Base-by-base conservation (phyloP, 1,284 basidiomycete genomes). In the Cutaneotrichosporon curvatum region DNA sequence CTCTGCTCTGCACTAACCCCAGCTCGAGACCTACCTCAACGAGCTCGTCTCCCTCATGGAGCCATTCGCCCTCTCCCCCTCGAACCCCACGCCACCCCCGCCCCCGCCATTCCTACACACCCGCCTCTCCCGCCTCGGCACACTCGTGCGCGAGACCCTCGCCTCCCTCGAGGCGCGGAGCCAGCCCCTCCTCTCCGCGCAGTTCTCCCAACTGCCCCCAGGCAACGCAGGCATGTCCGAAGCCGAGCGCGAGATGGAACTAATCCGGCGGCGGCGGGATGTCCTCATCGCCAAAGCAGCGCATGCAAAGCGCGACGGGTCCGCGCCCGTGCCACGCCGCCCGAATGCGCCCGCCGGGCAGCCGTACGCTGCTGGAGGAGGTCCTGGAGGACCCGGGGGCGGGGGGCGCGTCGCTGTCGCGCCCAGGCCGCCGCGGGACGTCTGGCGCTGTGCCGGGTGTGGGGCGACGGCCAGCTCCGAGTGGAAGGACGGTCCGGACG, bases 181-280 rank as follows among this genome's bases (percentile, higher is more conserved):
- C 15, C 55, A 63, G 40, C 43, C 57, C 0, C 33, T 20, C 8
- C 60, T 65, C 14, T 39, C 48, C 18, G 40, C 52, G 1, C 42
- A 40, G 1, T 60, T 63, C 48, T 31, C 43, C 20, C 44, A 33
- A 4, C 23, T 46, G 3, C 48, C 58, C 0, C 51, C 57, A 0
- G 36, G 45, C 21, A 38, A 41, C 16, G 47, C 48, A 32, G 58
- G 55, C 20, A 49, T 54, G 43, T 48, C 35, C 57, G 53, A 56
- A 11, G 66, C 64, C 2, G 67, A 70, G 55, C 53, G 51, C 40
- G 67, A 70, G 32, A 70, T 70, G 67, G 60, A 63, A 37, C 40
- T 62, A 10, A 67, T 70, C n/a, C 52, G 63, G 2, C 54, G 55
- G 31, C 51, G 67, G 3, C 47, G 67, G 15, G 59, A 65, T 35